Evolutionary conservation across 2,329 filamentous ascomycete species (phyloP).

Genomic region (Allantophomopsis cytisporea): DNA sequence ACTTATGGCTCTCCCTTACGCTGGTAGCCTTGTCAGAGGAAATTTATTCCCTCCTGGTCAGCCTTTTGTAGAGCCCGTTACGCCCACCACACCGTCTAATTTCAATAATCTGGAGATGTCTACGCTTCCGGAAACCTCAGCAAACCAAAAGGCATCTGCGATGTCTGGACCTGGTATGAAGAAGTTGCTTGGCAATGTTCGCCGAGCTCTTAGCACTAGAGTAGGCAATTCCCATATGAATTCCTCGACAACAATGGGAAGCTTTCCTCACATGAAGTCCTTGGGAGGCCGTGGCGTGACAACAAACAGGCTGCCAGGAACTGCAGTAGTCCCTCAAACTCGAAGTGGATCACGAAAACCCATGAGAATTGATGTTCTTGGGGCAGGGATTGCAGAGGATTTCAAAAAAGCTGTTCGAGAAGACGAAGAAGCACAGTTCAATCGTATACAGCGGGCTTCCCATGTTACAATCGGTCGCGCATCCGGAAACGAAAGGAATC

Average conservation of each 20-base stretch:
- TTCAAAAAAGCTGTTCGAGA: conserved; percentile 66
- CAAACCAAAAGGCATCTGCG: conserved; percentile 36
- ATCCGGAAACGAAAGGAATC: conserved; percentile 5
- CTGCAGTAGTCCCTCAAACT: conserved; percentile 44
- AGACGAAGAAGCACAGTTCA: conserved; percentile 31
- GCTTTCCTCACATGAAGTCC: conserved; percentile 17
- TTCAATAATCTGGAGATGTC: conserved; percentile 38
- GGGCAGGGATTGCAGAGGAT: conserved; percentile 64
- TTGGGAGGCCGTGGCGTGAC: conserved; percentile 27
- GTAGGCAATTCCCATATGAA: conserved; percentile 8
- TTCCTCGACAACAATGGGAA: conserved; percentile 20
- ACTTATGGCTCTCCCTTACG: conserved; percentile 51
- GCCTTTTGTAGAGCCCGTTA: conserved; percentile 59
- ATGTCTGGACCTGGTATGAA: conserved; percentile 68
- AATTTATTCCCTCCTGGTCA: conserved; percentile 73
- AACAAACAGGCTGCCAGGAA: conserved; percentile 43
- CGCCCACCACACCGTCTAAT: conserved; percentile 31
- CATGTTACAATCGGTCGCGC: conserved; percentile 4
- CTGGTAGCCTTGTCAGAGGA: conserved; percentile 77
- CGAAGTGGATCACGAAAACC: conserved; percentile 33
- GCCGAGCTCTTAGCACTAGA: conserved; percentile 59
- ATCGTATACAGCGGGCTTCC: conserved; percentile 11
- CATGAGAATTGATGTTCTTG: conserved; percentile 67
- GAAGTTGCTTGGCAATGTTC: conserved; percentile 75
- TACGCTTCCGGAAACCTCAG: conserved; percentile 22